Percentiles rank a stretch among this genome's conserved stretches.
phyloP scores from a whole-genome alignment of 2,329 filamentous ascomycete genomes.

The Helotiales sp. region DNA sequence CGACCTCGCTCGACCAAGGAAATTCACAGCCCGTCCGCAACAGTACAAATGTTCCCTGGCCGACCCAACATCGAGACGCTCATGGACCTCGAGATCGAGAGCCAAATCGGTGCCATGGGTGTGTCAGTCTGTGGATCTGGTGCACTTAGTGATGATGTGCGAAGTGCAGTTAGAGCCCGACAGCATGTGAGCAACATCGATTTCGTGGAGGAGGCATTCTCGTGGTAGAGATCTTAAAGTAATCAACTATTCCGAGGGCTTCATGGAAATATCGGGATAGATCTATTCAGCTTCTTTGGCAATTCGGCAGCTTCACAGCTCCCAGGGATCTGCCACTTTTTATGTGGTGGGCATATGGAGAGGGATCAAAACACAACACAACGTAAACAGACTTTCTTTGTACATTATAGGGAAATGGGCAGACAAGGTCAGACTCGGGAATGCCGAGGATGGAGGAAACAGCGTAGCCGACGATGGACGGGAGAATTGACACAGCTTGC shows the following conservation, averaged over 20 bases:
- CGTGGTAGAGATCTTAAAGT: constrained; percentile 51
- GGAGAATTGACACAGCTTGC: constrained; percentile 3
- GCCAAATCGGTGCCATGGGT: constrained; percentile 74
- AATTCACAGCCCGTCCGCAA: constrained; percentile 77
- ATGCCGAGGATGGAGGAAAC: background rate
- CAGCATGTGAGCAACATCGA: constrained; percentile 72
- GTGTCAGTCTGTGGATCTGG: constrained; percentile 78
- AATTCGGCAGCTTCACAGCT: constrained; percentile 5
- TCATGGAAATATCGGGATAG: constrained; percentile 2
- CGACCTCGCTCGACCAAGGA: constrained; percentile 77
- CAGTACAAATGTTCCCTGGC: constrained; percentile 85
- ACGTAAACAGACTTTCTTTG: constrained; percentile 13
- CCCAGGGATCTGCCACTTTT: background rate
- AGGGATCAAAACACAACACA: background rate
- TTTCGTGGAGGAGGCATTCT: constrained; percentile 81
- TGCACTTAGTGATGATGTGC: constrained; percentile 75
- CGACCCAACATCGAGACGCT: constrained; percentile 76
- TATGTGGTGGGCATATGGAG: background rate
- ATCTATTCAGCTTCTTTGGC: constrained; percentile 15
- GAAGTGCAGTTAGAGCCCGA: constrained; percentile 66
- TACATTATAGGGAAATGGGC: constrained; percentile 27
- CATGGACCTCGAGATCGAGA: constrained; percentile 74
- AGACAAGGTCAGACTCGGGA: constrained; percentile 19
- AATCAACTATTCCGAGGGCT: background rate
- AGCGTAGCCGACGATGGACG: background rate